A percentile compares a stretch with the other conserved stretches of the same genome.
Conservation (phyloP, 495 filamentous ascomycete genomes). For the Eremomyces bilateralis region DNA sequence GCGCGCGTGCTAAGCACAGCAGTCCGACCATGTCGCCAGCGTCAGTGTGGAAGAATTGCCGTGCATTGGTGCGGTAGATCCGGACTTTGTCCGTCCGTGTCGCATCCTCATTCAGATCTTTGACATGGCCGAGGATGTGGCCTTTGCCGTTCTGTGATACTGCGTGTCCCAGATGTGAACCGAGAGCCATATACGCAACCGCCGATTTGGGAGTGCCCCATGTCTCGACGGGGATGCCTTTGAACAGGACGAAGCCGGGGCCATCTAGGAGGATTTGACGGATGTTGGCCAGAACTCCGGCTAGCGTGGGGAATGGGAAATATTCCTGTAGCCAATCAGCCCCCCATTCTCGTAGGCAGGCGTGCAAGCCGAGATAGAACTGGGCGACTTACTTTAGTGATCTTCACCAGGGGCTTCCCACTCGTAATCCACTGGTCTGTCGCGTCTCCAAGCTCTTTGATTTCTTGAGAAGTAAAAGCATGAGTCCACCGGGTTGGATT, state of each 20-base stretch:
- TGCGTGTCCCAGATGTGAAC: constrained; percentile 71
- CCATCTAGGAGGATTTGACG: constrained; percentile 57
- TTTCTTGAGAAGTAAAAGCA: constrained; percentile 39
- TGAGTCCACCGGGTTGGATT: constrained; percentile 62
- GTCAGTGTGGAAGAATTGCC: constrained; percentile 69
- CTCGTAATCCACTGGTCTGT: constrained; percentile 46
- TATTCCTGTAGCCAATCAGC: constrained; percentile 20
- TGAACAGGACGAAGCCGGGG: constrained; percentile 80
- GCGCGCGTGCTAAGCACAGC: constrained; percentile 56
- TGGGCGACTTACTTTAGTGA: constrained; percentile 49
- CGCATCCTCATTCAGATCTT: constrained; percentile 69
- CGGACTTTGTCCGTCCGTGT: constrained; percentile 61
- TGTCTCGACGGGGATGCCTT: constrained; percentile 49
- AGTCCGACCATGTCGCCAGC: constrained; percentile 69
- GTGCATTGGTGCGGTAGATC: constrained; percentile 74
- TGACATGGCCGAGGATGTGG: constrained; percentile 82
- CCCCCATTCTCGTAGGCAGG: no score
- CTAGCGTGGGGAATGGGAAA: constrained; percentile 45
- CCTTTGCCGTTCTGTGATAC: constrained; percentile 67
- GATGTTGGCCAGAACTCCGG: constrained; percentile 29
- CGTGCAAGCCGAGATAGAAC: no score
- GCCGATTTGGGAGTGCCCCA: constrained; percentile 71
- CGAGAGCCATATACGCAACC: constrained; percentile 74
- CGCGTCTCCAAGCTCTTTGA: constrained; percentile 41
- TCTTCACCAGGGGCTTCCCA: constrained; percentile 45